Conservation (phyloP, 257 asterid species). For the Primulina huaijiensis region DNA sequence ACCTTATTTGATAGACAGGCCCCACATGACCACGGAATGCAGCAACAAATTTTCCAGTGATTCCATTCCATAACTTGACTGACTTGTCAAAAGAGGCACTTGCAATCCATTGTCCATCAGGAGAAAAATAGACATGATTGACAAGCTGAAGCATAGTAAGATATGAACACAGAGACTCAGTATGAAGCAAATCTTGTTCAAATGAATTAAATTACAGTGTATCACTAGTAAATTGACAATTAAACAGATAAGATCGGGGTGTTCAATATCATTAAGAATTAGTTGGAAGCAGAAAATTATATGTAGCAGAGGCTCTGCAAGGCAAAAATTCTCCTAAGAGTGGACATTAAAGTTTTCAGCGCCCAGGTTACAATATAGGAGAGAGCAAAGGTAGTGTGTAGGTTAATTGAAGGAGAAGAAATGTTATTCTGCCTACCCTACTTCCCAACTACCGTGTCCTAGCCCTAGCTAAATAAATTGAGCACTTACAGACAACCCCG, state of each 20-base stretch:
- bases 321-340: not conserved
- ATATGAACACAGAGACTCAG: constrained; percentile 8
- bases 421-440: not conserved
- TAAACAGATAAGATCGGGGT: not conserved
- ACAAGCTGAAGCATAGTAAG: constrained; percentile 60
- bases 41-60: constrained; percentile 80
- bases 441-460: not conserved
- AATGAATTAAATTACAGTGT: not conserved
- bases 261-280: not conserved
- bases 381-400: not conserved
- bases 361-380: not conserved
- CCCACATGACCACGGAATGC: constrained; percentile 96
- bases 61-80: constrained; percentile 91
- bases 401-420: not conserved
- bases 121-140: constrained; percentile 94
- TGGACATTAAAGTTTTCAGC: not conserved
- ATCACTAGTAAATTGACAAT: not conserved
- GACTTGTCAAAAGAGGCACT: constrained; percentile 98
- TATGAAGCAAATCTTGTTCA: constrained; percentile 5
- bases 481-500: not conserved
- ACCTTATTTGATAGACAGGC: constrained; percentile 97
- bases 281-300: too few relatives aligned
- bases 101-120: constrained; percentile 93
- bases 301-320: too few relatives aligned
- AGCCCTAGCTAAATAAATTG: not conserved